Percentiles rank a stretch among this genome's conserved stretches.
Evolutionary conservation across 352 stramenopile genomes (phyloP).

Genomic region (Globisporangium spiculum): DNA sequence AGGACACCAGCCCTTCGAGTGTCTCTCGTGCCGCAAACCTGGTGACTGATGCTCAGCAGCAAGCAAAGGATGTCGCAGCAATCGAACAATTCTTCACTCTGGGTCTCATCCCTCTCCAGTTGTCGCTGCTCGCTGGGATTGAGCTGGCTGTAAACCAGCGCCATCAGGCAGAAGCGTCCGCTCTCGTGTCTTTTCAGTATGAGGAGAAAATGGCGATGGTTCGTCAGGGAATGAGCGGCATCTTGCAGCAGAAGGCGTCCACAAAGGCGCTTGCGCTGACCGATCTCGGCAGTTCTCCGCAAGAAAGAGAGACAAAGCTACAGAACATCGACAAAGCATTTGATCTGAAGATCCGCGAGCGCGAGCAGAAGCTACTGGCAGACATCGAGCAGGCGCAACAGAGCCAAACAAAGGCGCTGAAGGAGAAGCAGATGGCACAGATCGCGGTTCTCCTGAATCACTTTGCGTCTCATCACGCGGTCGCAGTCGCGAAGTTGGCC

Average conservation of each 20-base stretch:
- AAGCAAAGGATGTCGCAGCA: slow-evolving; percentile 42
- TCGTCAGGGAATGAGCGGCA: slow-evolving; percentile 28
- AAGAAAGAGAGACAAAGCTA: slow-evolving; percentile 22
- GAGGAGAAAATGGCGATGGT: slow-evolving; percentile 22
- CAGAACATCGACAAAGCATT: slow-evolving; percentile 40
- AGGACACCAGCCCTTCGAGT: background rate
- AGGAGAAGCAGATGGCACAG: slow-evolving; percentile 43
- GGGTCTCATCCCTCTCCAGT: slow-evolving; percentile 41
- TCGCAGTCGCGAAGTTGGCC: slow-evolving; percentile 14
- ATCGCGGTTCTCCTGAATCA: slow-evolving; percentile 39
- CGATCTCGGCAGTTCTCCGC: slow-evolving; percentile 5
- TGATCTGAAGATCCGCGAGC: slow-evolving; percentile 32
- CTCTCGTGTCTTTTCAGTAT: slow-evolving; percentile 33
- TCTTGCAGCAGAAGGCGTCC: slow-evolving; percentile 52
- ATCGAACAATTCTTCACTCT: slow-evolving; percentile 61
- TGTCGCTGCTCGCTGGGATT: slow-evolving; percentile 51
- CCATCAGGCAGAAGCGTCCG: slow-evolving; percentile 47
- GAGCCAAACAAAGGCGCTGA: slow-evolving; percentile 29
- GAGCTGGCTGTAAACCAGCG: slow-evolving; percentile 53
- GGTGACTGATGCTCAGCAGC: slow-evolving; percentile 22
- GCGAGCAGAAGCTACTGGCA: slow-evolving; percentile 26
- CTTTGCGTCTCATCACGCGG: slow-evolving; percentile 32
- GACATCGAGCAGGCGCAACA: slow-evolving; percentile 30
- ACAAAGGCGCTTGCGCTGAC: slow-evolving; percentile 36
- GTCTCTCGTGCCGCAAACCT: background rate